Base-by-base conservation (phyloP, 2,329 filamentous ascomycete genomes). In the Volutella citrinella region DNA sequence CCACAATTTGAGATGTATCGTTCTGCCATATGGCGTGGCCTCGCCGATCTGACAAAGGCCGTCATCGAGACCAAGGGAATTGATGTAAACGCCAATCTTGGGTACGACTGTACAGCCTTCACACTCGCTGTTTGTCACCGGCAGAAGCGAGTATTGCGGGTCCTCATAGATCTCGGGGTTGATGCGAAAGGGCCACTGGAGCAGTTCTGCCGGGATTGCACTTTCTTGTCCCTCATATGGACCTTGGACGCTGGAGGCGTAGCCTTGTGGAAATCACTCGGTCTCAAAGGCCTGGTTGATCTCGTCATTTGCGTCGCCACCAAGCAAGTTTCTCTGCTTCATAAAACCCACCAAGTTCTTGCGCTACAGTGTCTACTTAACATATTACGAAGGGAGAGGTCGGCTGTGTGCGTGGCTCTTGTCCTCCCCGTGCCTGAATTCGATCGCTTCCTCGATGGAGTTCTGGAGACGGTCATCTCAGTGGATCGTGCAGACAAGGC, bases 141-240 rank as follows among this genome's bases (percentile, higher is more conserved):
- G 17, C 15, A 19, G 12, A 8, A 13, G 8, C 18, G 6, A 9
- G 17, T 33, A 2, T 11, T 33, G 19, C 18, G 14, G 2, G 17
- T 7, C 23, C 23, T 33, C n/a, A 22, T 33, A 8, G 10, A 16
- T 14, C 31, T 33, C 10, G 31, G 31, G 14, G 31, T 24, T 5
- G 19, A 27, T 19, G 31, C 31, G 9, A 21, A 18, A 12, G 31
- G 10, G n/a, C 6, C 31, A n/a, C 17, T 33, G 24, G 16, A 19
- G 24, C 15, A 19, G 11, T 27, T 19, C 22, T 27, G 23, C 18
- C 23, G 22, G 31, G 21, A 26, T 17, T 19, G 27, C 23, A 27
- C 31, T 12, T 33, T 33, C 17, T 11, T 24, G 17, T 33, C 24
- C 16, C 31, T 33, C 4, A 16, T 27, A 19, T 33, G 31, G 23